A percentile compares a stretch with the other conserved stretches of the same genome.
These are phyloP conservation scores for Anastatica hierochuntica DNA, from an alignment of 345 rosid species.

Conservation along the genomic window DNA sequence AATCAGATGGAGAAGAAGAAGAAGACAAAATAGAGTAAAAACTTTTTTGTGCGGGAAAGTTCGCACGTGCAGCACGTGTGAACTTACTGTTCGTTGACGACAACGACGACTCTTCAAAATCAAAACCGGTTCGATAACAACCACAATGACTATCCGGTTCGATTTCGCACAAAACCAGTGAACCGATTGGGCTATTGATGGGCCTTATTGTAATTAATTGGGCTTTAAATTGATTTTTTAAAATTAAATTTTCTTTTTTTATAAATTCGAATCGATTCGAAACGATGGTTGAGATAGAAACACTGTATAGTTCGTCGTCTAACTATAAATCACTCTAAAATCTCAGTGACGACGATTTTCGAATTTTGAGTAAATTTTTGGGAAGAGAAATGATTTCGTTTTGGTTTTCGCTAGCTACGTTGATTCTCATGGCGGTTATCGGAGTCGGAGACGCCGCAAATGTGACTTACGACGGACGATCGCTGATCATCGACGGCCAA, in stretches of 20 bases:
- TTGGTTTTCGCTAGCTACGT: not conserved
- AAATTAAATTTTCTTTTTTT: too few relatives aligned
- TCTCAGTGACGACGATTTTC: not conserved
- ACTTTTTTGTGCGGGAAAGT: conserved; percentile 23
- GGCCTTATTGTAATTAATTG: too few relatives aligned
- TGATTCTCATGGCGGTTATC: conserved; percentile 15
- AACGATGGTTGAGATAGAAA: not conserved
- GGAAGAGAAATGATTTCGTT: conserved; percentile 9
- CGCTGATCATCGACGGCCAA: conserved; percentile 51
- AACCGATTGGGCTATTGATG: too few relatives aligned
- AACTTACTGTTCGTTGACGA: too few relatives aligned
- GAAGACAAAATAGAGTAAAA: conserved; percentile 10
- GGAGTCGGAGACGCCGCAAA: not conserved
- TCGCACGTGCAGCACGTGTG: conserved; percentile 22
- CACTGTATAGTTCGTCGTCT: not conserved
- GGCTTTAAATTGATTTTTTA: not conserved
- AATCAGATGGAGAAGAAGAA: not conserved
- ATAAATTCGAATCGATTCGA: not conserved
- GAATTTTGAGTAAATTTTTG: not conserved
- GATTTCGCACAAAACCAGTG: too few relatives aligned
- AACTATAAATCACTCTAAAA: conserved; percentile 9
- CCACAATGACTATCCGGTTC: too few relatives aligned
- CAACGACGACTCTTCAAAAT: too few relatives aligned
- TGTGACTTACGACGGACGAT: conserved; percentile 50
- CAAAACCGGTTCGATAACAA: too few relatives aligned